phyloP scores from a whole-genome alignment of 2,329 filamentous ascomycete genomes.

The Tolypocladium ophioglossoides region DNA sequence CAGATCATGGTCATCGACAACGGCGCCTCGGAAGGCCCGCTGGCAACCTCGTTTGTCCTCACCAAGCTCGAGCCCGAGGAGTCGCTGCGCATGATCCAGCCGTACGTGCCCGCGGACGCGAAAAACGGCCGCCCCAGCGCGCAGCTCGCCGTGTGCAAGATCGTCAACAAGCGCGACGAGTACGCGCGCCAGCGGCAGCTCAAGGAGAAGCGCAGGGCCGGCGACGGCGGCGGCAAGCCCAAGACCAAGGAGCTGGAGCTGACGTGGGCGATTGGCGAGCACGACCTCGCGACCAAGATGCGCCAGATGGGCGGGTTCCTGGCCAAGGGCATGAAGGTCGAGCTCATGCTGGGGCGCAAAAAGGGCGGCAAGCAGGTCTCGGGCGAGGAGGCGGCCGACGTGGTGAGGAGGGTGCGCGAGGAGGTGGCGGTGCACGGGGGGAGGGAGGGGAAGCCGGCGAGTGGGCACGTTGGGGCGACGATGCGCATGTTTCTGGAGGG shows the following conservation, averaged over 20 bases:
- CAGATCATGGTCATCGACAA: constrained; percentile 30
- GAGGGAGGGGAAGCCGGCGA: constrained; percentile 32
- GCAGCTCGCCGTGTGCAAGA: constrained; percentile 54
- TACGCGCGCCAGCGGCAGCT: constrained; percentile 29
- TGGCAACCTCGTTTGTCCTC: constrained; percentile 29
- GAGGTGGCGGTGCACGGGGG: constrained; percentile 22
- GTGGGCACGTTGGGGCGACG: constrained; percentile 33
- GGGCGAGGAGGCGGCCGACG: constrained; percentile 45
- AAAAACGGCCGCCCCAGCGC: constrained; percentile 9
- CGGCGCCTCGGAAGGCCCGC: constrained; percentile 27
- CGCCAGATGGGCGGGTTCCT: constrained; percentile 59
- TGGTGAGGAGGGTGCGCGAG: constrained; percentile 36
- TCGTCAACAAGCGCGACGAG: constrained; percentile 49
- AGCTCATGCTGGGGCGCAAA: constrained; percentile 56
- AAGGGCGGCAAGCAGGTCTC: constrained; percentile 53
- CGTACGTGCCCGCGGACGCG: constrained; percentile 22
- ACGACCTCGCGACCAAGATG: constrained; percentile 67
- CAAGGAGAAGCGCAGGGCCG: constrained; percentile 33
- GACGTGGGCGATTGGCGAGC: constrained; percentile 72
- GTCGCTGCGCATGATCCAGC: constrained; percentile 30
- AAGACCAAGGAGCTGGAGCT: constrained; percentile 71
- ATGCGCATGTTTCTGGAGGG: constrained; percentile 33
- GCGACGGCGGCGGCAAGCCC: constrained; percentile 24
- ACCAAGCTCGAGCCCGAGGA: constrained; percentile 20
- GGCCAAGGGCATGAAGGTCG: constrained; percentile 62